Evolutionary conservation across 129 eudicot species (phyloP).

Genomic region (Rutidosis leptorrhynchoides): DNA sequence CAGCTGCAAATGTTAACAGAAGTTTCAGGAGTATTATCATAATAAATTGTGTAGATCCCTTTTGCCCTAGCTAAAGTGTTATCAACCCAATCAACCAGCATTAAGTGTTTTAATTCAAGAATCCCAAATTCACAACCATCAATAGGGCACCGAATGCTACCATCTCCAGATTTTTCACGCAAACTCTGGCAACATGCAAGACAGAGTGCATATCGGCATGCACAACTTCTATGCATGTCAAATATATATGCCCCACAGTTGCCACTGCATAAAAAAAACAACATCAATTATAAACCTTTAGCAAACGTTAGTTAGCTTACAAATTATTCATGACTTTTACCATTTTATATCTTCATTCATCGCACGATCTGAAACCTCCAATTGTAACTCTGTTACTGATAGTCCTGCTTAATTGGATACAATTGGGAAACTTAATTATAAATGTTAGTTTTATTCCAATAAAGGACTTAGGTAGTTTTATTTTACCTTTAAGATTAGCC

Average conservation of each 20-base stretch:
- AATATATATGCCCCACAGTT: constrained; percentile 21
- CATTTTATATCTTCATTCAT: neutral
- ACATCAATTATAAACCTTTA: neutral
- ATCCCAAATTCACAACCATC: neutral
- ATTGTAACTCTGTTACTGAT: neutral
- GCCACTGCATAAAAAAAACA: neutral
- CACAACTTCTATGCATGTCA: constrained; percentile 68
- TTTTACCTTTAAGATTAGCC: constrained; percentile 13
- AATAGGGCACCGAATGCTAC: constrained; percentile 11
- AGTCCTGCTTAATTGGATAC: constrained; percentile 1
- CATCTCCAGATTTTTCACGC: constrained; percentile 23
- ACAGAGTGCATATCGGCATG: constrained; percentile 56
- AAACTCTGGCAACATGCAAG: constrained; percentile 49
- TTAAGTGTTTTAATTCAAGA: neutral
- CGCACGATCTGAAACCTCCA: neutral
- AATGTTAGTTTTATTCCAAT: neutral
- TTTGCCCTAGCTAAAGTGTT: neutral
- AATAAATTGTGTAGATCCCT: neutral
- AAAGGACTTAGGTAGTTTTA: neutral
- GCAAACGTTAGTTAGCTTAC: no score
- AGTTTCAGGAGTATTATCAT: neutral
- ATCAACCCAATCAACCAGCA: neutral
- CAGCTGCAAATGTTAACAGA: neutral
- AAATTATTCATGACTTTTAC: neutral
- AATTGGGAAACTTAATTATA: neutral